phyloP scores from a whole-genome alignment of 257 asterid genomes.

The Solanum phureja region DNA sequence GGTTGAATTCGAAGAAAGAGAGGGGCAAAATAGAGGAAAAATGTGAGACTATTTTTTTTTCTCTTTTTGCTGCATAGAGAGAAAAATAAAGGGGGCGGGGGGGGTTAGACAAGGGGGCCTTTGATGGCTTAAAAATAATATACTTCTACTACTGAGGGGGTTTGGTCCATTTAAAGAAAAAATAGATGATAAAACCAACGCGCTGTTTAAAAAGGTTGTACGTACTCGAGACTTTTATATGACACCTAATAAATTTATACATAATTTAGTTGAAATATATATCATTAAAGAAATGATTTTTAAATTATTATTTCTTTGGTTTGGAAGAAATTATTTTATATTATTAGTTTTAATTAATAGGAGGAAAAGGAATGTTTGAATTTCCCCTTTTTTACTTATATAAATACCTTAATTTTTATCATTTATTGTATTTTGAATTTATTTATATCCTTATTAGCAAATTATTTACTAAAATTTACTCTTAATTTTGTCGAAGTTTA shows the following conservation, averaged over 20 bases:
- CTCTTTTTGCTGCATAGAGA: slow-evolving; percentile 11
- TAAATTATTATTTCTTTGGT: neutral
- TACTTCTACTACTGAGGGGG: neutral
- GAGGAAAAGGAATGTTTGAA: neutral
- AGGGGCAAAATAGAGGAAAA: slow-evolving; percentile 4
- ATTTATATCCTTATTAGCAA: neutral
- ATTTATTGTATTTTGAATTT: no score
- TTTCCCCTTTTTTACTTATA: neutral
- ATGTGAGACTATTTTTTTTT: neutral
- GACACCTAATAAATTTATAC: neutral
- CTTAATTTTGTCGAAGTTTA: neutral
- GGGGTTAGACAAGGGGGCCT: neutral
- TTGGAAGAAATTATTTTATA: neutral
- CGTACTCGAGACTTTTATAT: neutral
- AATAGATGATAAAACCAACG: neutral
- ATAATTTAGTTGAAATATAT: neutral
- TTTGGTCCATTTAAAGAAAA: neutral
- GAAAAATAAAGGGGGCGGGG: slow-evolving; percentile 3
- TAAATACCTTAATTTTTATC: neutral
- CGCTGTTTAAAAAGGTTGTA: neutral
- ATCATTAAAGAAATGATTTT: neutral
- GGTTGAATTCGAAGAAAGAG: slow-evolving; percentile 20
- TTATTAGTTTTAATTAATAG: neutral
- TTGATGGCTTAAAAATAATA: neutral
- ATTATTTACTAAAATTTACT: neutral